Base-by-base conservation (phyloP, 306 rosid species). In the Albizia julibrissin region DNA sequence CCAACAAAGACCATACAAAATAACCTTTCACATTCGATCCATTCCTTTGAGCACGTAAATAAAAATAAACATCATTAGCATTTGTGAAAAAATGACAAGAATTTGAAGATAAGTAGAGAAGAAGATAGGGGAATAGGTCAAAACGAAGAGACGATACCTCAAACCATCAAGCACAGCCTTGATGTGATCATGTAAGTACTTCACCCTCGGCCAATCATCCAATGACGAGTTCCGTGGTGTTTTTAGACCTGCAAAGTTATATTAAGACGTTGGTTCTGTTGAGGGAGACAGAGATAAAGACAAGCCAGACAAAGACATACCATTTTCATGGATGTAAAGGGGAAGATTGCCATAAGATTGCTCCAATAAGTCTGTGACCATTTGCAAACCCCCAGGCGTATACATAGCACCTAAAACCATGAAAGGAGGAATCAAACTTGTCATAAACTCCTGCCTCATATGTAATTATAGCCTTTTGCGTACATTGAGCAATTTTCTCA, bases 141-240 rank as follows among this genome's bases (percentile, higher is more conserved):
- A 24, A 24, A 39, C 10, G 26, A 61, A 61, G 47, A 70, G 15
- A 42, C 9, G 22, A 26, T 39, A 59, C 64, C 64, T 49, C 33
- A 19, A 13, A 31, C 44, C 70, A 62, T 70, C 37, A 43, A 70
- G 75, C 56, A 43, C 72, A 12, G 10, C 73, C 49, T 43, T 18
- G 5, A 76, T 84, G 70, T 90, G 81, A 69, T 56, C 87, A 0
- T 80, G 73, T 75, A 91, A 64, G 67, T 82, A 90, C 54, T 80
- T 77, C 43, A 91, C 83, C 76, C 93, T 84, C 3, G 87, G 4
- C 81, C 74, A 62, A 73, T 91, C 93, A 59, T 85, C 77, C 73
- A 88, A 84, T 18, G 89, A 72, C 49, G 90, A 88, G 83, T 79
- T 87, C 8, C 82, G 82, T 10, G 5, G 66, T 73, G 89, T 87